These are phyloP conservation scores for Paradendryphiella salina DNA, from an alignment of 2,329 filamentous ascomycete species.

Conservation along the genomic window DNA sequence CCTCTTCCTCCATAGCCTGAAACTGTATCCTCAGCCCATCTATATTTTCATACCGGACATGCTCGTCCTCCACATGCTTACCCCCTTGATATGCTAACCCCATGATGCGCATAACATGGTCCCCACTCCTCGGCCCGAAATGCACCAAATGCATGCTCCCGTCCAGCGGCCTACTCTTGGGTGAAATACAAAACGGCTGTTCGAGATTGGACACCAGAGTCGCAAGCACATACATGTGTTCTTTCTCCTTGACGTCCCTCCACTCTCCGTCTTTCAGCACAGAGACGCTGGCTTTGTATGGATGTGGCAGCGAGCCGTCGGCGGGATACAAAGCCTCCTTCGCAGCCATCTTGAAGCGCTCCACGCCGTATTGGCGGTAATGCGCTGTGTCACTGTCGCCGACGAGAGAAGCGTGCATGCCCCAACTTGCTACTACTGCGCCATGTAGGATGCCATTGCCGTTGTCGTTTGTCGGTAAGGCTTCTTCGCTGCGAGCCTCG, in stretches of 20 bases:
- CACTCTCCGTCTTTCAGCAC: constrained; percentile 42
- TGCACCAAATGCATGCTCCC: constrained; percentile 71
- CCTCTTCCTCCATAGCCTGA: constrained; percentile 61
- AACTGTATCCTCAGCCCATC: constrained; percentile 69
- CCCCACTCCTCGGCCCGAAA: constrained; percentile 68
- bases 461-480: constrained; percentile 28
- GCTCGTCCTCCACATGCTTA: constrained; percentile 56
- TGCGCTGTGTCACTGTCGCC: constrained; percentile 85
- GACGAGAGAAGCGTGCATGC: constrained; percentile 84
- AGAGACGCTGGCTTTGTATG: constrained; percentile 59
- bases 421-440: constrained; percentile 86
- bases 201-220: constrained; percentile 82
- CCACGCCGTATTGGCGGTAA: constrained; percentile 74
- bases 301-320: constrained; percentile 58
- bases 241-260: constrained; percentile 45
- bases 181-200: constrained; percentile 79
- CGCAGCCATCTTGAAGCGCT: constrained; percentile 84
- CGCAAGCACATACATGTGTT: constrained; percentile 76
- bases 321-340: constrained; percentile 68
- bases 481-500: constrained; percentile 51
- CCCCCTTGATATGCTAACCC: constrained; percentile 61
- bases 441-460: constrained; percentile 58
- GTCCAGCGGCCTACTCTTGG: constrained; percentile 69
- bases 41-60: constrained; percentile 72
- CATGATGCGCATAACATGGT: constrained; percentile 78